Conservation (phyloP, 495 filamentous ascomycete species). For the Penicillium egyptiacum region DNA sequence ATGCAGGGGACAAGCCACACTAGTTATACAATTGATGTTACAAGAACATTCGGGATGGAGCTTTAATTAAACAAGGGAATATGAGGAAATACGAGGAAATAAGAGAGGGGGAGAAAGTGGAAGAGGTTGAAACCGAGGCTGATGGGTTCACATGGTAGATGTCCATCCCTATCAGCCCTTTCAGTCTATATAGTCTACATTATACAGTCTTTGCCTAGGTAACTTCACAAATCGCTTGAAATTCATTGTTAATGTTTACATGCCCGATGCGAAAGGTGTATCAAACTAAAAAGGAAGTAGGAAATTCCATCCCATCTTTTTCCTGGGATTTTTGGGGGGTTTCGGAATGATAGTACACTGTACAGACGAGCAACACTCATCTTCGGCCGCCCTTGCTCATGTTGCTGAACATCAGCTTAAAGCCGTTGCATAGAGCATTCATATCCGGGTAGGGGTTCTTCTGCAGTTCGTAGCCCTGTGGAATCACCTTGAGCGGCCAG, state of each 20-base stretch:
- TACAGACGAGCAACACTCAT: conserved; percentile 24
- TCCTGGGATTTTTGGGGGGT: background rate
- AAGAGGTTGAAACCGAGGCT: conserved; percentile 23
- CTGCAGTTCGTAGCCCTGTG: conserved; percentile 83
- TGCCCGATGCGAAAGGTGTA: conserved; percentile 27
- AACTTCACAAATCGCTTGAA: background rate
- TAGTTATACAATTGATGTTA: background rate
- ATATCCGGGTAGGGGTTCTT: conserved; percentile 89
- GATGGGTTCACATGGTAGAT: conserved; percentile 15
- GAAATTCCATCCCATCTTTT: conserved; percentile 21
- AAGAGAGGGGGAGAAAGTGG: conserved; percentile 8
- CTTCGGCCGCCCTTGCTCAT: conserved; percentile 44
- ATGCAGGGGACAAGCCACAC: conserved; percentile 14
- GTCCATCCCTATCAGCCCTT: background rate
- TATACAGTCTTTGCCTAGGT: background rate
- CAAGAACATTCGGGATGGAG: background rate
- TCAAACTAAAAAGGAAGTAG: conserved; percentile 24
- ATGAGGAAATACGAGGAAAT: background rate
- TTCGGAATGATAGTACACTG: conserved; percentile 26
- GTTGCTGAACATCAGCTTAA: conserved; percentile 63
- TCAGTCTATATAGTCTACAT: background rate
- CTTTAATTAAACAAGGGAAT: conserved; percentile 1
- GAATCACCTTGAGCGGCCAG: conserved; percentile 90
- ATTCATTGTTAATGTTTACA: conserved; percentile 23
- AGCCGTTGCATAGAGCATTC: conserved; percentile 88